These are phyloP conservation scores for Entonaema liquescens DNA, from an alignment of 495 filamentous ascomycete genomes.

Conservation along the genomic window DNA sequence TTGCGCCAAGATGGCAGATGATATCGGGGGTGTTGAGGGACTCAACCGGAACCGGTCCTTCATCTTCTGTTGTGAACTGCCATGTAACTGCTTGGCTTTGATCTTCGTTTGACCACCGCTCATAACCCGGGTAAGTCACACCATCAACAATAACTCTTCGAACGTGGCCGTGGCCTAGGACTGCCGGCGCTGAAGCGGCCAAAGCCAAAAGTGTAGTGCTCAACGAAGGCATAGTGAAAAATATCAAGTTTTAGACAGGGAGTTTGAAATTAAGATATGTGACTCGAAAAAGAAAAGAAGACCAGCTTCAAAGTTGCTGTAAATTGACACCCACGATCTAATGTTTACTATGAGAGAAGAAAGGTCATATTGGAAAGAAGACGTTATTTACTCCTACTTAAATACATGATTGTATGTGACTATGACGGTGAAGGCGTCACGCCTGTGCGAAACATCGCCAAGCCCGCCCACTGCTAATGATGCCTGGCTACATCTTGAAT, in stretches of 20 bases:
- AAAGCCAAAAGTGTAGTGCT: conserved; percentile 49
- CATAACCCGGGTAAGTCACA: conserved; percentile 50
- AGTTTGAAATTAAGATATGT: neutral
- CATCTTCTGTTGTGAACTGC: conserved; percentile 58
- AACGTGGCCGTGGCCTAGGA: conserved; percentile 64
- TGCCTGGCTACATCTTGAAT: neutral
- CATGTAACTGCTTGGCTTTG: conserved; percentile 57
- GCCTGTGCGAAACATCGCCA: conserved; percentile 1
- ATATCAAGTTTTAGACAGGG: neutral
- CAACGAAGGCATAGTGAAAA: conserved; percentile 27
- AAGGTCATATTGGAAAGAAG: neutral
- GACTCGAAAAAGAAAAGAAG: neutral
- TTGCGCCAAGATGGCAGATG: conserved; percentile 52
- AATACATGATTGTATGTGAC: neutral
- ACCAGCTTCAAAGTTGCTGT: neutral
- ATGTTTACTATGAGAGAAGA: neutral
- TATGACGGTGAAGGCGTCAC: neutral
- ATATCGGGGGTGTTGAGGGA: conserved; percentile 48
- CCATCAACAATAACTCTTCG: conserved; percentile 61
- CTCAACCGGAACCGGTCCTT: conserved; percentile 59
- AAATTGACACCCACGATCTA: neutral
- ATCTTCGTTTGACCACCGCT: conserved; percentile 47
- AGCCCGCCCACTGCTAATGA: neutral
- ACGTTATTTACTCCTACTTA: neutral
- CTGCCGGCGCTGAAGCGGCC: conserved; percentile 53